Evolutionary conservation across 495 filamentous ascomycete species (phyloP), one percentile per base, ranked within the genome.

Genomic region (Hypoxylon fragiforme): DNA sequence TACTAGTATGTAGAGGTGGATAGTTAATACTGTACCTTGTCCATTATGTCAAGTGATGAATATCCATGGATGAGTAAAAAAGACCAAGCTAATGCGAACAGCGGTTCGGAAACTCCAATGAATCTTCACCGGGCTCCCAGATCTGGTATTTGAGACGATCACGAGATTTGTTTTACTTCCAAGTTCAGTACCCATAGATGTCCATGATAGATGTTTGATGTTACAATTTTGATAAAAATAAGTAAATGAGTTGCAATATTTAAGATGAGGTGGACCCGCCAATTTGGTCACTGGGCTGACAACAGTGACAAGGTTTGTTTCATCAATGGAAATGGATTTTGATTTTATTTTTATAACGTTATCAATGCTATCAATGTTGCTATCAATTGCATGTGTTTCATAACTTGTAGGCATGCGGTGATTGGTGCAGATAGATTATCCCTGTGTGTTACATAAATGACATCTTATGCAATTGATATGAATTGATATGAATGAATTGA

Each of bases 1-100:
- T n/a, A n/a, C n/a, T n/a, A n/a, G 43, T 46, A 34, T 35, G 46
- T 58, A 43, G 15, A 43, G 28, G 18, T 28, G 8, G 16, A 43
- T n/a, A 43, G n/a, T n/a, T n/a, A n/a, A n/a, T n/a, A n/a, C n/a
- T n/a, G n/a, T n/a, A n/a, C n/a, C n/a, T 28, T 28, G 4, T 9
- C 24, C 24, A 28, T 28, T 4, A 28, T 28, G 24, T 9, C 24
- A 9, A 28, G 24, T 28, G 24, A 28, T 28, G 9, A 1, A 43
- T 28, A 14, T 35, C 38, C 43, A n/a, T n/a, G n/a, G n/a, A n/a
- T n/a, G n/a, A n/a, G n/a, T n/a, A n/a, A n/a, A n/a, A n/a, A n/a
- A n/a, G n/a, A n/a, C n/a, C n/a, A 59, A 43, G 20, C 46, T 35
- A 39, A 53, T 53, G 55, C 55, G 49, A 59, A 53, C 44, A 36